Evolutionary conservation across 257 asterid species (phyloP).

Genomic region (Penstemon eatonii): DNA sequence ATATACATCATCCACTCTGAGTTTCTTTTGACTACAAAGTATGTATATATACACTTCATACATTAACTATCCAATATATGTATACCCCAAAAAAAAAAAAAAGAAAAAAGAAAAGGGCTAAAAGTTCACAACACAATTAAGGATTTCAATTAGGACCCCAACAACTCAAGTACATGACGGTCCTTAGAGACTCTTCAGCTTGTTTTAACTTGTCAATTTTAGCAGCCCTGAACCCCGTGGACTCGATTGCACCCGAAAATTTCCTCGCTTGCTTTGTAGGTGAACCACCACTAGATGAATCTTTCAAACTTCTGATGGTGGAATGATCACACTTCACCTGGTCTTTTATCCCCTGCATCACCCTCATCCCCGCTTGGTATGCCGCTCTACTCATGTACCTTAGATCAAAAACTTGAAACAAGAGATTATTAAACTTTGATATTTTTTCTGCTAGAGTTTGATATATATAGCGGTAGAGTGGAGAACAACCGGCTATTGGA

Average conservation of each 20-base stretch:
- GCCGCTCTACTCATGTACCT: slow-evolving; percentile 37
- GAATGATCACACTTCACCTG: slow-evolving; percentile 33
- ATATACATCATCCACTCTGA: no score
- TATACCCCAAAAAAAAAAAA: no score
- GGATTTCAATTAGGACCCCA: slow-evolving; percentile 60
- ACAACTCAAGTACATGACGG: slow-evolving; percentile 65
- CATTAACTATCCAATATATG: no score
- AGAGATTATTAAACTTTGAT: no score
- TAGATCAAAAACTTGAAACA: no score
- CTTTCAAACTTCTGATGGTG: slow-evolving; percentile 33
- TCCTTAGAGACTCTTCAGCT: slow-evolving; percentile 60
- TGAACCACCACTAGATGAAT: slow-evolving; percentile 17
- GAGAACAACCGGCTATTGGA: slow-evolving; percentile 29
- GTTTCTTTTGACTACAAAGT: no score
- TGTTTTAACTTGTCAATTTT: slow-evolving; percentile 36
- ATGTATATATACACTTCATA: no score
- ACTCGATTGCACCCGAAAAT: slow-evolving; percentile 37
- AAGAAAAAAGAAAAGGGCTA: no score
- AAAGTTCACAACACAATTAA: no score
- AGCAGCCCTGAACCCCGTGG: slow-evolving; percentile 27
- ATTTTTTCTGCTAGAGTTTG: no score
- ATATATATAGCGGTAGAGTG: no score
- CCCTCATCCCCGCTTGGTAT: slow-evolving; percentile 35
- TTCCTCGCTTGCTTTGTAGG: slow-evolving; percentile 35
- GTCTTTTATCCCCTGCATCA: slow-evolving; percentile 57